Base-by-base conservation (phyloP, 345 rosid species). In the Cardamine resedifolia region DNA sequence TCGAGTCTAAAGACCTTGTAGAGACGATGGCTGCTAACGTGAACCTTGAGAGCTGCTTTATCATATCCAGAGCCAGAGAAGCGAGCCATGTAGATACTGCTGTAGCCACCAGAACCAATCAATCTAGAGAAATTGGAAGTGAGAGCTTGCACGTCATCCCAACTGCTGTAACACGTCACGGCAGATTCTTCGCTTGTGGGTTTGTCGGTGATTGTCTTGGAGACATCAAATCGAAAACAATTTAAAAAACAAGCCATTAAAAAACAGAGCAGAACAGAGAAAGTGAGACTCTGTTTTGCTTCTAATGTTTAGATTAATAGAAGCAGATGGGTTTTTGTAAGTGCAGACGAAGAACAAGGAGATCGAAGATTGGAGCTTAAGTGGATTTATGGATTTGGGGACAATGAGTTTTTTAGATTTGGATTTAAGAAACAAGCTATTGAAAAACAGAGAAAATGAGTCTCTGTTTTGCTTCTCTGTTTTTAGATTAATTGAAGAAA, bases 91-190 rank as follows among this genome's bases (percentile, higher is more conserved):
- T 85, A 90, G 41, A 92, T 93, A 16, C 77, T 83, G 68, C 98
- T 90, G 73, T 88, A 92, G 36, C 98, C 98, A 26, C 96, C 98
- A 0, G 81, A 86, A 18, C 96, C 98, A 52, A 90, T 82, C 68
- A 83, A 24, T 43, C 24, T 53, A 2, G 87, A 73, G 78, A 88
- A 92, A 74, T 85, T 78, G 19, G 23, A 52, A 15, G 93, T 87
- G 52, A 81, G 60, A 53, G 57, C 47, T 66, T 80, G 78, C 2
- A 92, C 71, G 66, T 88, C 90, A 1, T 61, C 84, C 96, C 90
- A 89, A 4, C 62, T 77, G 53, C 57, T 77, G 52, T 71, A 89
- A 53, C 75, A 73, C 70, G 76, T 79, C 12, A 59, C 77, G 31
- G 61, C 65, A 10, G 49, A 65, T 1, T 12, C 41, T 24, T 43